Percentiles rank a stretch among this genome's conserved stretches.
Conservation (phyloP, 2,329 filamentous ascomycete species). For the Exserohilum turcica region DNA sequence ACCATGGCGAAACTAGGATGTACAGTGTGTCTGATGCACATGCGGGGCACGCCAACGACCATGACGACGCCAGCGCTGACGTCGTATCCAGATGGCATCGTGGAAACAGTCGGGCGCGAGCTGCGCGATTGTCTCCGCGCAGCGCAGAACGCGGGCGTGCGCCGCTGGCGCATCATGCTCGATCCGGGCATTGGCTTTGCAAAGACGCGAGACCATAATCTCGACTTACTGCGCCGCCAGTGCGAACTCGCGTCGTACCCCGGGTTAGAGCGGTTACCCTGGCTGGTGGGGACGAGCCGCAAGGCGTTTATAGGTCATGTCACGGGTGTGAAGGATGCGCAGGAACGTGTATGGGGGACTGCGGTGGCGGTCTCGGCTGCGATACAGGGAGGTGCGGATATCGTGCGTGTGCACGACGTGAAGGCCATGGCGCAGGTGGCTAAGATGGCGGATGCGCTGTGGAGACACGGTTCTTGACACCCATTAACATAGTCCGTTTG, state of each 20-base stretch:
- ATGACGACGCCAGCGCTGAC: slow-evolving; percentile 66
- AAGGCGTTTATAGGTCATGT: slow-evolving; percentile 87
- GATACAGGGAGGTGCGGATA: slow-evolving; percentile 84
- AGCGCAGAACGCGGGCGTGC: slow-evolving; percentile 80
- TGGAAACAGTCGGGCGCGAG: slow-evolving; percentile 69
- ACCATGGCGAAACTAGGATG: slow-evolving; percentile 78
- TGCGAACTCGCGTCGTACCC: slow-evolving; percentile 57
- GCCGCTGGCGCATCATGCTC: slow-evolving; percentile 91
- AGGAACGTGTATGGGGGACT: slow-evolving; percentile 80
- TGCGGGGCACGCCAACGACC: slow-evolving; percentile 83
- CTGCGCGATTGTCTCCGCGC: slow-evolving; percentile 71
- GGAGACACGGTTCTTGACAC: slow-evolving; percentile 55
- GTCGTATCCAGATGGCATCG: slow-evolving; percentile 69
- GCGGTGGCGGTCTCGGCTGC: slow-evolving; percentile 86
- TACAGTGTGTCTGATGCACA: slow-evolving; percentile 88
- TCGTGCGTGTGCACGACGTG: slow-evolving; percentile 91
- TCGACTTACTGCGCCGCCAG: slow-evolving; percentile 74
- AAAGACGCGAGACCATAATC: slow-evolving; percentile 79
- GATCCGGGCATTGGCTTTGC: slow-evolving; percentile 96
- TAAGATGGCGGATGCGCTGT: slow-evolving; percentile 92
- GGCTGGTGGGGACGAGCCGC: slow-evolving; percentile 86
- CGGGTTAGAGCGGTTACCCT: slow-evolving; percentile 73
- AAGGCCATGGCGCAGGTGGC: slow-evolving; percentile 82
- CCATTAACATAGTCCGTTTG: background rate
- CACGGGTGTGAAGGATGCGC: slow-evolving; percentile 74